A percentile compares a stretch with the other conserved stretches of the same genome.
Evolutionary conservation across 2,329 filamentous ascomycete species (phyloP).

Genomic region (Ophiostoma piceae): DNA sequence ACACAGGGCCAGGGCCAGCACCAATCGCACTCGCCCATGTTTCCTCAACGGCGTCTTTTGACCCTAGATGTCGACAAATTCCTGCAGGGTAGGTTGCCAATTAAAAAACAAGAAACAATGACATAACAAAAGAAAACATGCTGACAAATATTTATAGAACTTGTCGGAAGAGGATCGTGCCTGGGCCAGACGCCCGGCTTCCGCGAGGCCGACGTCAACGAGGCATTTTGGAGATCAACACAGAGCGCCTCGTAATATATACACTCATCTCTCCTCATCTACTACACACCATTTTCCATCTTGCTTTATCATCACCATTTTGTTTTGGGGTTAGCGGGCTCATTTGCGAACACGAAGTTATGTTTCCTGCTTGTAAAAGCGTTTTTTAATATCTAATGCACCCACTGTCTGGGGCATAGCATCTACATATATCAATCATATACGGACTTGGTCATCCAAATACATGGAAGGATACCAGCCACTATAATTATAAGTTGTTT

Average conservation of each 20-base stretch:
- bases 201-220: conserved; percentile 31
- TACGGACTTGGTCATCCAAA: not conserved
- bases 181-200: conserved; percentile 34
- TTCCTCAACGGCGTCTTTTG: conserved; percentile 7
- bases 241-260: not conserved
- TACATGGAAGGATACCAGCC: not conserved
- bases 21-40: not conserved
- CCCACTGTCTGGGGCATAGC: not conserved
- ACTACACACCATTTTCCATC: not conserved
- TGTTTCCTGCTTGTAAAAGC: not conserved
- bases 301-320: not conserved
- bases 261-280: not conserved
- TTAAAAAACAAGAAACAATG: not conserved
- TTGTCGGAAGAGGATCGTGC: conserved; percentile 31
- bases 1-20: not conserved
- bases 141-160: conserved; percentile 28
- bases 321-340: not conserved
- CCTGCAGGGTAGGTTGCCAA: conserved; percentile 27
- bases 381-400: not conserved
- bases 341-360: not conserved
- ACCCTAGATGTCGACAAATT: conserved; percentile 31
- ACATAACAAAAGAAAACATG: not conserved
- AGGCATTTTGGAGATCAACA: conserved; percentile 28
- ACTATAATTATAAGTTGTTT: not conserved
- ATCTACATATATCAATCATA: conserved; percentile 1